phyloP scores from a whole-genome alignment of 2,329 filamentous ascomycete genomes.

The Emericellopsis atlantica region DNA sequence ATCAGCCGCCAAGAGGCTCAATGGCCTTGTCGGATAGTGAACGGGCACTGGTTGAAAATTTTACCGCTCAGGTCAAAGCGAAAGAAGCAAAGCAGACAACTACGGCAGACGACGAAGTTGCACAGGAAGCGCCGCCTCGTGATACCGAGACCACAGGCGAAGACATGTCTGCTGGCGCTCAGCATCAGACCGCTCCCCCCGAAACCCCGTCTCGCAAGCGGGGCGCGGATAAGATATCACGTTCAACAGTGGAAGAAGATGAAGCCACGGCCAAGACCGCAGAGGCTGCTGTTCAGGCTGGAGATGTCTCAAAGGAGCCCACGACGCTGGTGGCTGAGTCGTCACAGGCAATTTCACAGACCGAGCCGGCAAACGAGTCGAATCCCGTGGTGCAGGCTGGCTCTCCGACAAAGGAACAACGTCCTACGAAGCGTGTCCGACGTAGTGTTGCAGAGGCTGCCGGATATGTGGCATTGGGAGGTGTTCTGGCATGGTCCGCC shows the following conservation, averaged over 20 bases:
- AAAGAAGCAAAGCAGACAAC: too few relatives aligned
- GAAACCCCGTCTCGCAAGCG: conserved; percentile 8
- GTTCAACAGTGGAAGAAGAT: conserved; percentile 1
- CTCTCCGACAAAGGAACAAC: neutral
- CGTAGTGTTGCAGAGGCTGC: conserved; percentile 18
- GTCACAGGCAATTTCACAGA: neutral
- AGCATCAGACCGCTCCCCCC: neutral
- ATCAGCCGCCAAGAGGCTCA: too few relatives aligned
- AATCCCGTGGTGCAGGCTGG: neutral
- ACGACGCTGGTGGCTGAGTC: neutral
- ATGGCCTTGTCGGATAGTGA: too few relatives aligned
- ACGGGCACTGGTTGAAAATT: too few relatives aligned
- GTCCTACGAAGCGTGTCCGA: conserved; percentile 17
- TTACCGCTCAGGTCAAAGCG: too few relatives aligned
- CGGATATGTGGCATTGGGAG: conserved; percentile 22
- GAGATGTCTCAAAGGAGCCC: neutral
- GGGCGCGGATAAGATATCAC: conserved; percentile 15
- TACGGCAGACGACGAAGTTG: too few relatives aligned
- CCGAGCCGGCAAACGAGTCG: neutral
- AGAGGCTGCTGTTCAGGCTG: neutral
- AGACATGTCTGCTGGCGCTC: too few relatives aligned
- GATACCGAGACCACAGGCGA: too few relatives aligned
- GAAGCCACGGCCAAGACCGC: neutral
- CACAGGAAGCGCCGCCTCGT: too few relatives aligned
- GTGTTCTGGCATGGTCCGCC: conserved; percentile 24